Base-by-base conservation (phyloP, 495 filamentous ascomycete species). In the Tuber borchii region DNA sequence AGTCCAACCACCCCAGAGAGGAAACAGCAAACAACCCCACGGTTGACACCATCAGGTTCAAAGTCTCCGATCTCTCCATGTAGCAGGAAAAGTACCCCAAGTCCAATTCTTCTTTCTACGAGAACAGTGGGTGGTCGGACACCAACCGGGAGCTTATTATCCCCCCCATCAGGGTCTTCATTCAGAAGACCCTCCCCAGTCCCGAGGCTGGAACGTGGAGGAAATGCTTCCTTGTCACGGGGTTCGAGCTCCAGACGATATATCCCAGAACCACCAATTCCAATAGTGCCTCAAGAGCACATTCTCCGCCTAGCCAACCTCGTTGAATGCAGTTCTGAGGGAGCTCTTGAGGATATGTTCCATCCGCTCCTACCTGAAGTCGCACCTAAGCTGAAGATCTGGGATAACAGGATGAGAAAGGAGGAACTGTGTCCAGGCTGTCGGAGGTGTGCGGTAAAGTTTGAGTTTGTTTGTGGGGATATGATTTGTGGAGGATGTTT, bases 391-490 rank as follows among this genome's bases (percentile, higher is more conserved):
- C 26, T 10, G 17, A 26, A 65, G 56, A 16, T 65, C 26, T 31
- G 56, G 56, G 19, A 34, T 8, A 34, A 34, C 26, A 19, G 56
- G 26, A 65, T 65, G 56, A 34, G 5, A 65, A 34, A 65, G 16
- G 56, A 65, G 31, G 56, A 65, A 17, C 16, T 65, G 56, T 65
- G 56, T 34, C 26, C 56, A 31, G 12, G 56, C 8, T 65, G 56
- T 14, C 56, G 56, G 12, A 65, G 26, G 56, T 34, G 56, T 19
- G 56, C 26, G 26, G 56, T 65, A 34, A 65, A 65, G 56, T 65
- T 34, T 65, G 56, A 65, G 26, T 34, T 65, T 65, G 56, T 65
- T 65, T 65, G 56, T 65, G 56, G 56, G 56, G 56, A 65, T 34
- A 65, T 65, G 56, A 34, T 65, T n/a, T 65, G 56, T 65, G 56